Conservation (phyloP, 2,329 filamentous ascomycete species). For the Torrubiellomyces zombiae region DNA sequence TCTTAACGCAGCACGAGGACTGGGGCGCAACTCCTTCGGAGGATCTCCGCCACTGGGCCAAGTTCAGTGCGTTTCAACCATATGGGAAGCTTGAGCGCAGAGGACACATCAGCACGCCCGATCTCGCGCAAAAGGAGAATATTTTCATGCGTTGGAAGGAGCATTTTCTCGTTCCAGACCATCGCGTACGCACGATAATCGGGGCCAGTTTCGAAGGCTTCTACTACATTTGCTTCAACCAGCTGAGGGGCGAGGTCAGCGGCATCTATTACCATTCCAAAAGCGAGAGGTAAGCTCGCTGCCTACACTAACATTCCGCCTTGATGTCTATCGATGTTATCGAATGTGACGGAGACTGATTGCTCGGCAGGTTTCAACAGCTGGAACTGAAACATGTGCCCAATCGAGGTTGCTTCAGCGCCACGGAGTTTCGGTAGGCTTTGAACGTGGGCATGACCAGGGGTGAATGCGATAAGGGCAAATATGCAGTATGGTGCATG, state of each 20-base stretch:
- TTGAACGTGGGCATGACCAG: too few species aligned
- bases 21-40: conserved; percentile 91
- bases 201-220: conserved; percentile 97
- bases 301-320: neutral
- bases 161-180: conserved; percentile 90
- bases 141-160: conserved; percentile 99
- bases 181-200: conserved; percentile 75
- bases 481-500: too few species aligned
- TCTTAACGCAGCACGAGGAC: conserved; percentile 70
- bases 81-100: conserved; percentile 43
- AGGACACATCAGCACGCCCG: conserved; percentile 41
- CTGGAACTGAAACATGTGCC: conserved; percentile 79
- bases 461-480: too few species aligned
- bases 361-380: conserved; percentile 60
- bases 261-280: conserved; percentile 97
- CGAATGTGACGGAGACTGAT: conserved; percentile 1
- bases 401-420: conserved; percentile 66
- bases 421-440: conserved; percentile 57
- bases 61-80: conserved; percentile 75
- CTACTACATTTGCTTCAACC: conserved; percentile 98
- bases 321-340: neutral
- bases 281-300: conserved; percentile 70
- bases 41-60: conserved; percentile 82
- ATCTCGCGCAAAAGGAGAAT: conserved; percentile 65
- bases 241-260: conserved; percentile 67